Evolutionary conservation across 2,329 filamentous ascomycete species (phyloP).

Genomic region (Diaporthe sp.): DNA sequence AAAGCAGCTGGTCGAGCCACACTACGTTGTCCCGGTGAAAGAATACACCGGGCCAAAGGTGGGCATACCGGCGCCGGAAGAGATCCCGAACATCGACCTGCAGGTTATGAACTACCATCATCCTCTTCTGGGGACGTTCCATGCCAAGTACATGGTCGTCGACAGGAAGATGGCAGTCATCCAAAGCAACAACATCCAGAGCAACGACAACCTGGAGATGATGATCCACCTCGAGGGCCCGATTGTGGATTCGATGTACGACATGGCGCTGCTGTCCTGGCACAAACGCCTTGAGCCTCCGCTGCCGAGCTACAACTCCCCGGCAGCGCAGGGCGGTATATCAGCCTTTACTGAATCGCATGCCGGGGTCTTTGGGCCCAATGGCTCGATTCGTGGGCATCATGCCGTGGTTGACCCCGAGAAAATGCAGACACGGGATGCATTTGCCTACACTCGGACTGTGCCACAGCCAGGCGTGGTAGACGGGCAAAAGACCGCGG

Average conservation of each 20-base stretch:
- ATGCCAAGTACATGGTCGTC: constrained; percentile 83
- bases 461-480: constrained; percentile 41
- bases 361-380: constrained; percentile 47
- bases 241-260: constrained; percentile 82
- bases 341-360: constrained; percentile 46
- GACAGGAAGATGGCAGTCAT: constrained; percentile 79
- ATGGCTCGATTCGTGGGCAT: constrained; percentile 51
- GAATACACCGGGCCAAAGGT: constrained; percentile 72
- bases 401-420: constrained; percentile 48
- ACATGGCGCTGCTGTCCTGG: constrained; percentile 82
- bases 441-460: constrained; percentile 38
- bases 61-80: constrained; percentile 70
- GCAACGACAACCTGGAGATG: constrained; percentile 88
- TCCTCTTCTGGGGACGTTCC: constrained; percentile 80
- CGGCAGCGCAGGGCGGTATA: constrained; percentile 57
- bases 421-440: constrained; percentile 43
- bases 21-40: constrained; percentile 70
- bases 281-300: constrained; percentile 72
- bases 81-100: constrained; percentile 80
- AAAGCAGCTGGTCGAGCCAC: constrained; percentile 76
- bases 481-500: constrained; percentile 23
- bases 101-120: constrained; percentile 81
- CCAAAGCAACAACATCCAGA: constrained; percentile 84
- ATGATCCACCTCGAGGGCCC: constrained; percentile 82
- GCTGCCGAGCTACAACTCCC: constrained; percentile 67